A percentile compares a stretch with the other conserved stretches of the same genome.
Conservation (phyloP, 2,329 filamentous ascomycete genomes). For the Fusarium multiceps region DNA sequence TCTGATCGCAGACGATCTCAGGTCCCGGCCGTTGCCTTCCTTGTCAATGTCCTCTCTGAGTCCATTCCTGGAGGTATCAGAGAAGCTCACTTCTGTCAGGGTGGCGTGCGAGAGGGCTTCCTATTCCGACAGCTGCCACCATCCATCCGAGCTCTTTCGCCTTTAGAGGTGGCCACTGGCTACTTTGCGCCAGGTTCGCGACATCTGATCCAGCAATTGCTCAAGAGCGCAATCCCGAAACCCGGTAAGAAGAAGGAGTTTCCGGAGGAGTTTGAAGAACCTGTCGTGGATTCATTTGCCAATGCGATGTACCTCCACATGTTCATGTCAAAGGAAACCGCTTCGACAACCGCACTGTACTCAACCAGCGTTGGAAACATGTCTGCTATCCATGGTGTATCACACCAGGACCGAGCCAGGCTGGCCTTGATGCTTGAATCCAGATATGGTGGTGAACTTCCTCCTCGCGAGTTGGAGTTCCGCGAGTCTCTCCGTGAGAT, state of each 20-base stretch:
- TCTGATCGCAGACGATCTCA: constrained; percentile 73
- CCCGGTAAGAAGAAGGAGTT: constrained; percentile 43
- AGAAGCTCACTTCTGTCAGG: constrained; percentile 75
- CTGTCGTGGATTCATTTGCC: constrained; percentile 65
- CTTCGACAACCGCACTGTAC: constrained; percentile 69
- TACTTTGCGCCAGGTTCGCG: constrained; percentile 63
- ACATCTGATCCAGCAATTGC: constrained; percentile 57
- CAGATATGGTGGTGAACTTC: constrained; percentile 71
- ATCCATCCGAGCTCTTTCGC: constrained; percentile 62
- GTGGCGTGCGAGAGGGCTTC: constrained; percentile 75
- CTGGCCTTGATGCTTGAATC: constrained; percentile 73
- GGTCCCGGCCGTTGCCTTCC: constrained; percentile 74
- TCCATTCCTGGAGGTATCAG: constrained; percentile 69
- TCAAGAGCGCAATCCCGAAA: constrained; percentile 60
- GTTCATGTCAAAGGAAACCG: constrained; percentile 62
- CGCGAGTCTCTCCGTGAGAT: constrained; percentile 64
- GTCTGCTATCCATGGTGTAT: constrained; percentile 69
- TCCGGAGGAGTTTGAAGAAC: constrained; percentile 56
- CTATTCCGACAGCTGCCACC: constrained; percentile 66
- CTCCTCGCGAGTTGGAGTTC: constrained; percentile 67
- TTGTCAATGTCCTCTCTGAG: constrained; percentile 71
- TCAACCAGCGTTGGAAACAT: constrained; percentile 72
- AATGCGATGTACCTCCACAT: constrained; percentile 68
- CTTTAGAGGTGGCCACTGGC: constrained; percentile 69
- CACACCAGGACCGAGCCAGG: constrained; percentile 69